Conservation (phyloP, 306 rosid genomes). For the Lablab purpureus region DNA sequence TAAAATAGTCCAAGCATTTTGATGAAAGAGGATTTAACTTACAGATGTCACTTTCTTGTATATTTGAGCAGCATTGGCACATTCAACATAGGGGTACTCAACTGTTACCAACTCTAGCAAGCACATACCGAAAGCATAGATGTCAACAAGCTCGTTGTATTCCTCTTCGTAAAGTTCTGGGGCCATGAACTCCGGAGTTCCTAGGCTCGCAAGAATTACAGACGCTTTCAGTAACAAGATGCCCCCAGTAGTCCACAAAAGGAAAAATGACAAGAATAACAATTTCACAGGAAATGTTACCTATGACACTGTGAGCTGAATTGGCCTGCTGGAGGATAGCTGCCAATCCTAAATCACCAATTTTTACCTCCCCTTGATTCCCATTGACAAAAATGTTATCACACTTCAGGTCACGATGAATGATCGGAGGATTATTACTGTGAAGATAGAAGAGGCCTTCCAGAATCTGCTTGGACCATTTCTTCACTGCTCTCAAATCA, state of each 20-base stretch:
- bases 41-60: conserved; percentile 98
- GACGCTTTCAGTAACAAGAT: conserved; percentile 30
- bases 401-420: conserved; percentile 98
- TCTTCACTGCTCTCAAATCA: conserved; percentile 96
- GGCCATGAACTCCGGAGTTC: conserved; percentile 99
- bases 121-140: conserved; percentile 99
- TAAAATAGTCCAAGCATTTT: conserved; percentile 35
- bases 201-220: conserved; percentile 52
- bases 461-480: conserved; percentile 98
- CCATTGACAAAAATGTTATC: conserved; percentile 98
- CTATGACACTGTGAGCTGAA: conserved; percentile 95
- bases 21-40: conserved; percentile 62
- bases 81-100: conserved; percentile 93
- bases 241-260: conserved; percentile 4
- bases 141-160: conserved; percentile 94
- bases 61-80: conserved; percentile 98
- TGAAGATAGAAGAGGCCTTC: conserved; percentile 98
- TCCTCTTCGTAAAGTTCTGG: conserved; percentile 99
- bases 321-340: conserved; percentile 92
- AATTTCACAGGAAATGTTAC: conserved; percentile 54
- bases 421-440: conserved; percentile 89
- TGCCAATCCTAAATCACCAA: conserved; percentile 96
- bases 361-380: conserved; percentile 98
- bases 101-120: conserved; percentile 91
- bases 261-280: conserved; percentile 32